A percentile compares a stretch with the other conserved stretches of the same genome.
Evolutionary conservation across 495 filamentous ascomycete genomes (phyloP).

Genomic region (Sordaria brevicollis): DNA sequence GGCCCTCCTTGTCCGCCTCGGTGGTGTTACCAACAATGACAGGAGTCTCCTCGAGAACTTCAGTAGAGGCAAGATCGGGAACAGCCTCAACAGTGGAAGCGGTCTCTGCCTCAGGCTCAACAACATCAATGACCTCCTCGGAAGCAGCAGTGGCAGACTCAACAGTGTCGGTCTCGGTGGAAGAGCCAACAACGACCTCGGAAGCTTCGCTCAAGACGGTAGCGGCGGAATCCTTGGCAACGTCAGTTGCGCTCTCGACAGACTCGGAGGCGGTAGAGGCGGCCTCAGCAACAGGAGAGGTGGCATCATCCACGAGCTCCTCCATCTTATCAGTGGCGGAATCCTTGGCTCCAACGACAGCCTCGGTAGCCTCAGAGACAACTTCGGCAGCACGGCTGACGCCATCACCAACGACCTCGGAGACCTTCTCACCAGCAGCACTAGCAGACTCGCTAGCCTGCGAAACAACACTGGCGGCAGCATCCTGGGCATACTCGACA

Average conservation of each 20-base stretch:
- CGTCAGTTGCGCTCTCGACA: not conserved
- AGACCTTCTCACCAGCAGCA: slow-evolving; percentile 8
- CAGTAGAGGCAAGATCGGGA: slow-evolving; percentile 11
- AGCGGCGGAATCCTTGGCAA: not conserved
- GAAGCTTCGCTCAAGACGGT: not conserved
- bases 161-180: not conserved
- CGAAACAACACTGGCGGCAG: slow-evolving; percentile 8
- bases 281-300: slow-evolving; percentile 1
- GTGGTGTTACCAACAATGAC: slow-evolving; percentile 16
- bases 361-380: not conserved
- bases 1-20: slow-evolving; percentile 37
- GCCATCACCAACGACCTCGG: slow-evolving; percentile 13
- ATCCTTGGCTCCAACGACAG: slow-evolving; percentile 6
- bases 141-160: not conserved
- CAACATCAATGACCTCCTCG: slow-evolving; percentile 5
- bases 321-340: slow-evolving; percentile 10
- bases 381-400: slow-evolving; percentile 6
- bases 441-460: slow-evolving; percentile 1
- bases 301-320: slow-evolving; percentile 2
- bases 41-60: slow-evolving; percentile 15
- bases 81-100: slow-evolving; percentile 3
- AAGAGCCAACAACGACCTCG: not conserved
- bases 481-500: slow-evolving; percentile 17
- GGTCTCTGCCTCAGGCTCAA: slow-evolving; percentile 11
- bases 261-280: not conserved